These are phyloP conservation scores for Magnaporthiopsis incrustans DNA, from an alignment of 2,329 filamentous ascomycete species.

Conservation along the genomic window DNA sequence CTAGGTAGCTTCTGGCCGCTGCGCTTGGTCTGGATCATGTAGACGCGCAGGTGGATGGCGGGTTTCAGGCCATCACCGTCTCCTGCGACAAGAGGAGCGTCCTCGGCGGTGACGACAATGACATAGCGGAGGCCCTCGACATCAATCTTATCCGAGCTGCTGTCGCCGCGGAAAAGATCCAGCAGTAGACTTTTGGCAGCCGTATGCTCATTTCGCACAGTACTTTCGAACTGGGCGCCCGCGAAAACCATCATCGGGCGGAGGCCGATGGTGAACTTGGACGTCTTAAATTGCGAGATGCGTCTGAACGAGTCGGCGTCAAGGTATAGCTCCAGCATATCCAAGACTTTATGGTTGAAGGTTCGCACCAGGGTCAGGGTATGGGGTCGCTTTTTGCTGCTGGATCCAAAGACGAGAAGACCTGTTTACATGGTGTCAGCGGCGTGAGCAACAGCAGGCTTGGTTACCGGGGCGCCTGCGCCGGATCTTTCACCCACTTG, in stretches of 20 bases:
- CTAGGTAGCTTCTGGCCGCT: slow-evolving; percentile 80
- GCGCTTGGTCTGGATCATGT: slow-evolving; percentile 78
- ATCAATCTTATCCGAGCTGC: slow-evolving; percentile 70
- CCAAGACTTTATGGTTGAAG: slow-evolving; percentile 80
- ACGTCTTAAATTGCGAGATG: slow-evolving; percentile 66
- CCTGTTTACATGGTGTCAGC: neutral
- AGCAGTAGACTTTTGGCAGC: slow-evolving; percentile 79
- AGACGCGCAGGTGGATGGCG: slow-evolving; percentile 63
- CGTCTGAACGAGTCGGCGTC: slow-evolving; percentile 64
- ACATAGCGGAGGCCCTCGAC: slow-evolving; percentile 93
- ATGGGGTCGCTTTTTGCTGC: slow-evolving; percentile 93
- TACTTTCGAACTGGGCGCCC: slow-evolving; percentile 78
- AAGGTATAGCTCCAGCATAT: slow-evolving; percentile 89
- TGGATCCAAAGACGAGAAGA: slow-evolving; percentile 73
- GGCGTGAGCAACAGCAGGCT: neutral
- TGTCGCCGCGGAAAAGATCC: slow-evolving; percentile 84
- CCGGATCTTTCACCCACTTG: slow-evolving; percentile 33
- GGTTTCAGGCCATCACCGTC: slow-evolving; percentile 41
- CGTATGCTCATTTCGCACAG: slow-evolving; percentile 70
- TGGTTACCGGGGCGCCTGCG: neutral
- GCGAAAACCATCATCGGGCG: slow-evolving; percentile 90
- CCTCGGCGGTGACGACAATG: slow-evolving; percentile 71
- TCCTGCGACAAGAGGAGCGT: slow-evolving; percentile 29
- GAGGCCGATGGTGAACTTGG: slow-evolving; percentile 66
- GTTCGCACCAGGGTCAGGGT: slow-evolving; percentile 74